phyloP scores from a whole-genome alignment of 495 filamentous ascomycete genomes.

The Haplographium delicatum region DNA sequence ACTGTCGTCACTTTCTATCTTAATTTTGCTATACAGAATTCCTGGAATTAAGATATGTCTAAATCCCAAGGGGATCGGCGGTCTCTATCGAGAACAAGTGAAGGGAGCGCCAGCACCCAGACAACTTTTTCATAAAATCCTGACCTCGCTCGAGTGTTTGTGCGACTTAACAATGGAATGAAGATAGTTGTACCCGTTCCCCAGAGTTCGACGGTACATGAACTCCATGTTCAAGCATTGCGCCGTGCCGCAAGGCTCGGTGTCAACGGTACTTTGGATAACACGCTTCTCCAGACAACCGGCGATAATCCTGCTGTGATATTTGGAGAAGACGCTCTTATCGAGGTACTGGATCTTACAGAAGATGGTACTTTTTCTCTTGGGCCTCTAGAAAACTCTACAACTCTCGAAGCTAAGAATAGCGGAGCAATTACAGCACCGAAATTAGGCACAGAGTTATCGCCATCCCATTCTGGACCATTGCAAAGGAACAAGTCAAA shows the following conservation, averaged over 20 bases:
- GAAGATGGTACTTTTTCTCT: slow-evolving; percentile 13
- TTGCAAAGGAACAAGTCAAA: neutral
- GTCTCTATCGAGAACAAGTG: neutral
- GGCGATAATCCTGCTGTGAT: slow-evolving; percentile 7
- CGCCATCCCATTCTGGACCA: neutral
- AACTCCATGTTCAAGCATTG: slow-evolving; percentile 10
- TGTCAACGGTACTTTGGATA: neutral
- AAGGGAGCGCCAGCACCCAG: neutral
- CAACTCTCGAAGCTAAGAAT: neutral
- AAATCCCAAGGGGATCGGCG: neutral
- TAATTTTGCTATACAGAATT: neutral
- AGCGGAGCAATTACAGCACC: neutral
- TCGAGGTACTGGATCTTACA: slow-evolving; percentile 16
- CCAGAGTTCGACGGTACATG: slow-evolving; percentile 10
- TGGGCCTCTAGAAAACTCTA: neutral
- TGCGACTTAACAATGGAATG: slow-evolving; percentile 6
- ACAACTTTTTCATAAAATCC: slow-evolving; percentile 7
- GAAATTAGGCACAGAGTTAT: neutral
- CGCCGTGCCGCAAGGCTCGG: slow-evolving; percentile 9
- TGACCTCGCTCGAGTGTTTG: slow-evolving; percentile 16
- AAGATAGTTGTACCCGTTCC: slow-evolving; percentile 14
- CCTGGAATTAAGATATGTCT: neutral
- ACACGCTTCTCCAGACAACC: slow-evolving; percentile 11
- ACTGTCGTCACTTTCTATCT: neutral
- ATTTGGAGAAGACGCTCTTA: slow-evolving; percentile 8